Percentiles rank a stretch among this genome's conserved stretches.
Evolutionary conservation across 371 early-diverging fungal species (phyloP).

Genomic region (Funneliformis caledonium): DNA sequence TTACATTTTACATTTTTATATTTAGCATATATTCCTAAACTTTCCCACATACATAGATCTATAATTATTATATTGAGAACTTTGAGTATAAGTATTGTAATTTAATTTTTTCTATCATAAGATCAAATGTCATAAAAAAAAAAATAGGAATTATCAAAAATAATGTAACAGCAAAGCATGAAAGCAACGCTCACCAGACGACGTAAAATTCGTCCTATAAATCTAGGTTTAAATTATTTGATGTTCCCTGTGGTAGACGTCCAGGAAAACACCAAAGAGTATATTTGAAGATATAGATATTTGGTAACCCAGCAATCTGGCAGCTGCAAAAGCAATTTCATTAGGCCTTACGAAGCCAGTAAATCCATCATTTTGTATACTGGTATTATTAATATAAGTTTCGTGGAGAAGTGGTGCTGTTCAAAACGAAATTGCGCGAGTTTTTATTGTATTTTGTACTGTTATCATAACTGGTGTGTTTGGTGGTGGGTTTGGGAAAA

Average conservation of each 20-base stretch:
- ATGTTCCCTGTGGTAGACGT: neutral
- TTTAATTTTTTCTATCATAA: no score
- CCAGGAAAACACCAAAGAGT: conserved; percentile 1
- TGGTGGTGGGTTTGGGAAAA: neutral
- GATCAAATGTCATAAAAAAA: no score
- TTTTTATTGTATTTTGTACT: neutral
- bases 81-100: no score
- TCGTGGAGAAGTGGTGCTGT: neutral
- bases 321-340: neutral
- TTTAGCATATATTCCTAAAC: no score
- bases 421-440: neutral
- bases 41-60: no score
- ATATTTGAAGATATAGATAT: neutral
- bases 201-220: neutral
- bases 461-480: neutral
- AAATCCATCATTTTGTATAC: neutral
- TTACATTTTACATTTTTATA: no score
- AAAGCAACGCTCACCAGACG: conserved; percentile 13
- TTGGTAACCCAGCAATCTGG: neutral
- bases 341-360: neutral
- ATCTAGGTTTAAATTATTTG: conserved; percentile 6
- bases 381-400: neutral
- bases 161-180: conserved; percentile 9
- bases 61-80: no score
- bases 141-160: neutral